Conservation (phyloP, 306 rosid genomes). For the Ammopiptanthus mongolicus region DNA sequence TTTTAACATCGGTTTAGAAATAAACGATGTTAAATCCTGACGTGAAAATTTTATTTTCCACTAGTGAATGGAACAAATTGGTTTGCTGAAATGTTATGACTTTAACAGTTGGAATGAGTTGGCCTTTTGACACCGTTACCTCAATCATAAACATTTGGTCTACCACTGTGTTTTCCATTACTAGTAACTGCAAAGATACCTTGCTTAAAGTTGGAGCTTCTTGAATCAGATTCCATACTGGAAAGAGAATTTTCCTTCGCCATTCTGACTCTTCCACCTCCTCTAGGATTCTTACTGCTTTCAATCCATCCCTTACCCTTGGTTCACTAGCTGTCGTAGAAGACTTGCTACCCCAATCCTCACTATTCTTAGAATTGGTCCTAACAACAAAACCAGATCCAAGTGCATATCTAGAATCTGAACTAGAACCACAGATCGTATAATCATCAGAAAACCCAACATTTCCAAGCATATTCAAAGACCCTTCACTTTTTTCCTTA, state of each 20-base stretch:
- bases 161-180: conserved; percentile 59
- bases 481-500: conserved; percentile 56
- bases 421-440: conserved; percentile 46
- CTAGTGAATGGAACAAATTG: too few relatives aligned
- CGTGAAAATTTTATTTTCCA: too few relatives aligned
- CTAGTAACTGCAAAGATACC: conserved; percentile 36
- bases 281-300: conserved; percentile 63
- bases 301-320: conserved; percentile 53
- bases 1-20: too few relatives aligned
- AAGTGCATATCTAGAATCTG: conserved; percentile 59
- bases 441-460: conserved; percentile 36
- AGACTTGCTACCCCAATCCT: conserved; percentile 83
- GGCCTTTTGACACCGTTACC: conserved; percentile 57
- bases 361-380: conserved; percentile 82
- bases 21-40: too few relatives aligned
- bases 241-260: conserved; percentile 76
- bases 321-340: conserved; percentile 88
- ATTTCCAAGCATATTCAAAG: conserved; percentile 43
- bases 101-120: too few relatives aligned
- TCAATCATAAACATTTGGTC: conserved; percentile 37
- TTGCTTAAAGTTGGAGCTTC: conserved; percentile 68
- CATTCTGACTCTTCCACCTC: conserved; percentile 55
- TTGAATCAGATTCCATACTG: conserved; percentile 90
- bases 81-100: too few relatives aligned
- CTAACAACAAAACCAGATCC: conserved; percentile 63